These are phyloP conservation scores for Mycena crocata DNA, from an alignment of 768 basidiomycete species.

Conservation along the genomic window DNA sequence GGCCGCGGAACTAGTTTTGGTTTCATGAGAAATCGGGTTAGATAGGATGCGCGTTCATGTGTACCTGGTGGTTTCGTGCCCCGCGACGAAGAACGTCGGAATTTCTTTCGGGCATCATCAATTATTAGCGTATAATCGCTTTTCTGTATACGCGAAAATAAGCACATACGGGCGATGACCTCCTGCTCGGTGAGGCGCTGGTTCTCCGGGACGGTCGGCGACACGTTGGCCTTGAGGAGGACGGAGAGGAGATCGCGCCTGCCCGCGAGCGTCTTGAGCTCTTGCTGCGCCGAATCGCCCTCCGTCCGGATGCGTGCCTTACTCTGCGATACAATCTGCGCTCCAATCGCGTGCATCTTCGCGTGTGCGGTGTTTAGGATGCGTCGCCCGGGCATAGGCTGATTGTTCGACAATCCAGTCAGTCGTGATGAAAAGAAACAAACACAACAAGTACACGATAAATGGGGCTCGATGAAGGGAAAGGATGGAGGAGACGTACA, in stretches of 20 bases:
- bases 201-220: constrained; percentile 55
- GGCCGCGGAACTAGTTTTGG: not conserved
- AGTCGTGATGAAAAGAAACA: not conserved
- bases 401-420: too few species aligned
- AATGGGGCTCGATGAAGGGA: too few species aligned
- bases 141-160: constrained; percentile 33
- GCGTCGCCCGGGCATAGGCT: not conserved
- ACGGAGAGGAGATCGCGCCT: constrained; percentile 61
- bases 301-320: constrained; percentile 45
- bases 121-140: constrained; percentile 12
- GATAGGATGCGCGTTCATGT: not conserved
- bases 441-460: too few species aligned
- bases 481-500: too few species aligned
- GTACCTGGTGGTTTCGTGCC: constrained; percentile 33
- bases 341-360: constrained; percentile 47
- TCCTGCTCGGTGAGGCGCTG: constrained; percentile 61
- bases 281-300: constrained; percentile 34
- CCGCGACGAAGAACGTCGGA: constrained; percentile 57
- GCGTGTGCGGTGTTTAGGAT: constrained; percentile 21
- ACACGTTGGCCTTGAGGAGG: constrained; percentile 63
- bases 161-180: constrained; percentile 45
- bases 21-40: not conserved
- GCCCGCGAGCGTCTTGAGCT: constrained; percentile 34
- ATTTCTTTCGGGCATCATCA: constrained; percentile 38
- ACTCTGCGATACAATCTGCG: constrained; percentile 51